A percentile compares a stretch with the other conserved stretches of the same genome.
phyloP scores from a whole-genome alignment of 495 filamentous ascomycete species.

The Extremus antarcticus region DNA sequence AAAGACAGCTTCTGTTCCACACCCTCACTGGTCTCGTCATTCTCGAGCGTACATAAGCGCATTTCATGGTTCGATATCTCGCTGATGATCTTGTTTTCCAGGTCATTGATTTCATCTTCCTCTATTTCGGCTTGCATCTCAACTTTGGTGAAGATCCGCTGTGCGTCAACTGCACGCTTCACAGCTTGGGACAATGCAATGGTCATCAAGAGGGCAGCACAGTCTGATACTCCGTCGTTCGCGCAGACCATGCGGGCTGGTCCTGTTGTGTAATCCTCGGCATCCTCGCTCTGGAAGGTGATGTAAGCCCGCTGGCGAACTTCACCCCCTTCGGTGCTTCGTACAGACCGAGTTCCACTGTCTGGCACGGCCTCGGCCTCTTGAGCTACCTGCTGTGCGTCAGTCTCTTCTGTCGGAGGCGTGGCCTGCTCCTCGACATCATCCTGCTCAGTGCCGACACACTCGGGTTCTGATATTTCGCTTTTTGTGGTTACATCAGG shows the following conservation, averaged over 20 bases:
- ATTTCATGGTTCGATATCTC: background rate
- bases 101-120: background rate
- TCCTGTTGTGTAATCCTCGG: background rate
- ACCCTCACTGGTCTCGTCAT: background rate
- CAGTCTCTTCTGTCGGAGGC: too few relatives aligned
- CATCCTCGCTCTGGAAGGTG: background rate
- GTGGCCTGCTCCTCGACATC: too few relatives aligned
- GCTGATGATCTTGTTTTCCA: background rate
- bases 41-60: background rate
- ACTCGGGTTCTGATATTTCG: too few relatives aligned
- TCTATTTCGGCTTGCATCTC: background rate
- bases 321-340: background rate
- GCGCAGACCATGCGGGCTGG: background rate
- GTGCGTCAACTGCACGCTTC: background rate
- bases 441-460: too few relatives aligned
- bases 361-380: too few relatives aligned
- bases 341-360: too few relatives aligned
- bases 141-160: background rate
- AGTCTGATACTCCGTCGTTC: background rate
- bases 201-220: conserved; percentile 1
- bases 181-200: background rate
- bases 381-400: too few relatives aligned
- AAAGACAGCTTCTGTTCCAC: background rate
- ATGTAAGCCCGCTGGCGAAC: background rate
- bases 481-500: too few relatives aligned